These are phyloP conservation scores for Straminergon stramineum DNA, from an alignment of 225 moss, liverwort and hornwort species.

Conservation along the genomic window DNA sequence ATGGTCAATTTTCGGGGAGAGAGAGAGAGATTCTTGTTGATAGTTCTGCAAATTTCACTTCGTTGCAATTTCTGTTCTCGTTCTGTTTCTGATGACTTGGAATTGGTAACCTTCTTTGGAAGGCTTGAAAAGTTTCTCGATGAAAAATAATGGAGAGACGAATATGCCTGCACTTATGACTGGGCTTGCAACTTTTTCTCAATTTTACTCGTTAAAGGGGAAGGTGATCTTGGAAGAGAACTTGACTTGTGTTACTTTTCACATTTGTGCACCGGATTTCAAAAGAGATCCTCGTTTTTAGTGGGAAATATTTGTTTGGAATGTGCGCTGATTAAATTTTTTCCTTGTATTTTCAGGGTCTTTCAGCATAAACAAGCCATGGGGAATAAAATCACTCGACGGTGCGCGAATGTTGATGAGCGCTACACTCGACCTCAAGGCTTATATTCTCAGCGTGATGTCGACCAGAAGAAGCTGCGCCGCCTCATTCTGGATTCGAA, in stretches of 20 bases:
- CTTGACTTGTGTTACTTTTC: neutral
- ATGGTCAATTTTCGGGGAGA: neutral
- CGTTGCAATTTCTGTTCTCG: neutral
- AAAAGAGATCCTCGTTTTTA: too few relatives aligned
- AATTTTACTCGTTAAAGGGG: neutral
- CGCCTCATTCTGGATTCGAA: conserved; percentile 48
- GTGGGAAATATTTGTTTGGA: neutral
- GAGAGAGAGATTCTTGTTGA: neutral
- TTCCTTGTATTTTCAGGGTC: neutral
- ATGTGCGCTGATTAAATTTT: neutral
- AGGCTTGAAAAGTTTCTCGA: neutral
- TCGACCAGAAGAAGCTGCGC: conserved; percentile 45
- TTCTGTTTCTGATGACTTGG: neutral
- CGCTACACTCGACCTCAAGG: conserved; percentile 51
- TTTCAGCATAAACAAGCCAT: neutral
- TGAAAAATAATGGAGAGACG: neutral
- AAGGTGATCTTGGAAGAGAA: neutral
- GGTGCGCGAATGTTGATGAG: conserved; percentile 37
- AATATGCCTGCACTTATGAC: neutral
- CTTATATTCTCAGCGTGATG: conserved; percentile 40
- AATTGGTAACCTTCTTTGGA: neutral
- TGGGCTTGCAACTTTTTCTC: neutral
- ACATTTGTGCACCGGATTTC: neutral
- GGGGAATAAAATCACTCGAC: conserved; percentile 50
- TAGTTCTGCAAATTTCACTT: neutral